Conservation (phyloP, 2,329 filamentous ascomycete genomes). For the Thielaviopsis populi region DNA sequence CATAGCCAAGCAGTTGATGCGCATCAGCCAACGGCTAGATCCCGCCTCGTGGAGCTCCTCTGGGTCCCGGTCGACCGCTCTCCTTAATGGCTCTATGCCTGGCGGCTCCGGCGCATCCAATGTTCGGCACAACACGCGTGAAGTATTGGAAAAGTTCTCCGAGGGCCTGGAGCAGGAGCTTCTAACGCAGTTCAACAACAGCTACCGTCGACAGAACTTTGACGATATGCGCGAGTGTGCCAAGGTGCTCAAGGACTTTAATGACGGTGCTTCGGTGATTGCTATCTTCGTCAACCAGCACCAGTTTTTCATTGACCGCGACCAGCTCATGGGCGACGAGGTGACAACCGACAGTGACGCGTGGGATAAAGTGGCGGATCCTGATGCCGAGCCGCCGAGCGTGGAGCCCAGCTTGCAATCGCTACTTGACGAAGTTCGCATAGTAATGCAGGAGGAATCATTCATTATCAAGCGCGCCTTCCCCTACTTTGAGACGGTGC, state of each 20-base stretch:
- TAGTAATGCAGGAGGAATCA: slow-evolving; percentile 93
- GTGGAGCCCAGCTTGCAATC: slow-evolving; percentile 88
- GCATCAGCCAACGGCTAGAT: slow-evolving; percentile 85
- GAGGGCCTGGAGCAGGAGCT: slow-evolving; percentile 92
- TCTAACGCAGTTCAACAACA: slow-evolving; percentile 91
- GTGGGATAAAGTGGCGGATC: slow-evolving; percentile 88
- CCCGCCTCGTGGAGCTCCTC: slow-evolving; percentile 57
- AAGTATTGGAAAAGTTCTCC: slow-evolving; percentile 91
- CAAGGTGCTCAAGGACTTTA: slow-evolving; percentile 87
- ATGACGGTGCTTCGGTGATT: slow-evolving; percentile 87
- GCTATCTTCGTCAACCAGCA: slow-evolving; percentile 96
- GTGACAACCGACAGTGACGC: slow-evolving; percentile 58
- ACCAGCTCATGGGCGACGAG: slow-evolving; percentile 80
- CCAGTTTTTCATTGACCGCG: slow-evolving; percentile 95
- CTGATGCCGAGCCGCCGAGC: slow-evolving; percentile 78
- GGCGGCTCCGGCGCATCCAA: slow-evolving; percentile 18
- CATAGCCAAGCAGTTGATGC: slow-evolving; percentile 82
- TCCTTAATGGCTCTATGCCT: slow-evolving; percentile 32
- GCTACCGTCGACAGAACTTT: slow-evolving; percentile 87
- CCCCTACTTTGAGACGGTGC: slow-evolving; percentile 86
- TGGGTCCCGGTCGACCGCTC: slow-evolving; percentile 39
- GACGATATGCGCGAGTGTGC: slow-evolving; percentile 97
- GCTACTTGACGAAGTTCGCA: slow-evolving; percentile 81
- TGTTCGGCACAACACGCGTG: slow-evolving; percentile 54
- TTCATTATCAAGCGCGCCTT: slow-evolving; percentile 94